Conservation (phyloP, 73 alveolate species). For the Durusdinium trenchii region DNA sequence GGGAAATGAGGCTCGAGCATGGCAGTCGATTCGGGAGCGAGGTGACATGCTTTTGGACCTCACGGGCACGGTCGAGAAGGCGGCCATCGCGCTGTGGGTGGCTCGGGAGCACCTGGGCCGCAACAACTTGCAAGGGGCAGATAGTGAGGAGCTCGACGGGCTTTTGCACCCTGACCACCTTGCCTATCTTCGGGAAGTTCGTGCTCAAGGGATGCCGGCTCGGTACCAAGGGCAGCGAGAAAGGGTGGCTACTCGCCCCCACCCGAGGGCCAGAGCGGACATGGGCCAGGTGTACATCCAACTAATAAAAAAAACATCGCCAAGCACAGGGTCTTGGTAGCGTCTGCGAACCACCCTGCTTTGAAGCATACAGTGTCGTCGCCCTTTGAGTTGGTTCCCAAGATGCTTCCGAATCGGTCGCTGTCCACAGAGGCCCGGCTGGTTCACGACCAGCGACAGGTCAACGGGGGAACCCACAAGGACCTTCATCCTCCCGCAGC, state of each 20-base stretch:
- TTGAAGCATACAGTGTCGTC: neutral
- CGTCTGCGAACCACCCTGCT: neutral
- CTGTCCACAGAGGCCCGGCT: neutral
- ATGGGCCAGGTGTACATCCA: neutral
- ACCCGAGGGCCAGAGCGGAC: neutral
- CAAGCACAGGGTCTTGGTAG: neutral
- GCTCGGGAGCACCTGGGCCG: neutral
- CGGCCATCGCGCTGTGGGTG: neutral
- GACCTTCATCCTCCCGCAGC: too few species aligned
- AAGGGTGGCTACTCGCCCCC: neutral
- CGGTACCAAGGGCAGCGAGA: neutral
- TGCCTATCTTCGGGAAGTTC: neutral
- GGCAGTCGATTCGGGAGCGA: neutral
- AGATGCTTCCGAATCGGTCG: neutral
- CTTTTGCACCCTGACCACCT: neutral
- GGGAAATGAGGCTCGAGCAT: neutral
- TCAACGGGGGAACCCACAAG: too few species aligned
- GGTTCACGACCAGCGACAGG: too few species aligned
- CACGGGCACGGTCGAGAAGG: neutral
- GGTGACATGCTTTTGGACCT: neutral
- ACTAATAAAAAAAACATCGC: too few species aligned
- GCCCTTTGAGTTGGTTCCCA: too few species aligned
- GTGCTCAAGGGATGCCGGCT: slow-evolving; percentile 7
- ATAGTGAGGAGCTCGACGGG: neutral
- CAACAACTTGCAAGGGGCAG: neutral